Conservation (phyloP, 2,329 filamentous ascomycete species). For the Trichoderma afroharzianum region DNA sequence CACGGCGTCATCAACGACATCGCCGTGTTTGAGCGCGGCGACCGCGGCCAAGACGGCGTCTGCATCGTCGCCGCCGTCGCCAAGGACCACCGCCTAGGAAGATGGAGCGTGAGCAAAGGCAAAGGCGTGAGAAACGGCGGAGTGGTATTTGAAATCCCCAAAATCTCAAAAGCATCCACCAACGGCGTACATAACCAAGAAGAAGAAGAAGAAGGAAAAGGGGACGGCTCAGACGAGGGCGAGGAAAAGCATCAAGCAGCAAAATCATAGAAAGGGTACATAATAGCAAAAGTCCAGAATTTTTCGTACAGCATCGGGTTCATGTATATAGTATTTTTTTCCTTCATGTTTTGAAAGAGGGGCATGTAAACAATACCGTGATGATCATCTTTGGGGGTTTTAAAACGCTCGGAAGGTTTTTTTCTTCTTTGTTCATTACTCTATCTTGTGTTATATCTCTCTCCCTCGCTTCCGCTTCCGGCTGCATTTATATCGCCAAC, state of each 20-base stretch:
- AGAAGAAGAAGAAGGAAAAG: constrained; percentile 18
- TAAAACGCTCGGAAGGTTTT: background rate
- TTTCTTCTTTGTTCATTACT: background rate
- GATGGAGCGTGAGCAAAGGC: constrained; percentile 63
- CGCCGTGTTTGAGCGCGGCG: constrained; percentile 78
- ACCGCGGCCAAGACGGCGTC: constrained; percentile 70
- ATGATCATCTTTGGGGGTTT: background rate
- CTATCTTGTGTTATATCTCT: background rate
- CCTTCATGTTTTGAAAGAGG: background rate
- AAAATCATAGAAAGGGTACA: constrained; percentile 4
- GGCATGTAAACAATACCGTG: background rate
- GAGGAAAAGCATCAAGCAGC: constrained; percentile 17
- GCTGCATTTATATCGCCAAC: background rate
- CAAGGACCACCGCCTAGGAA: constrained; percentile 79
- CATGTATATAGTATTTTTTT: constrained; percentile 6
- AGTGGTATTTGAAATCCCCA: constrained; percentile 80
- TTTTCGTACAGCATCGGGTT: constrained; percentile 8
- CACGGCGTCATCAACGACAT: constrained; percentile 86
- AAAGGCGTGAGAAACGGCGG: constrained; percentile 71
- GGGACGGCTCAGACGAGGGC: background rate
- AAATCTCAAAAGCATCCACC: constrained; percentile 32
- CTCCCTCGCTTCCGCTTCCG: background rate
- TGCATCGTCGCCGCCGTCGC: constrained; percentile 84
- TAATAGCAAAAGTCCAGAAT: constrained; percentile 24
- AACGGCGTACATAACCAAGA: constrained; percentile 34